These are phyloP conservation scores for Cotoneaster glaucophyllus DNA, from an alignment of 306 rosid species.

Conservation along the genomic window DNA sequence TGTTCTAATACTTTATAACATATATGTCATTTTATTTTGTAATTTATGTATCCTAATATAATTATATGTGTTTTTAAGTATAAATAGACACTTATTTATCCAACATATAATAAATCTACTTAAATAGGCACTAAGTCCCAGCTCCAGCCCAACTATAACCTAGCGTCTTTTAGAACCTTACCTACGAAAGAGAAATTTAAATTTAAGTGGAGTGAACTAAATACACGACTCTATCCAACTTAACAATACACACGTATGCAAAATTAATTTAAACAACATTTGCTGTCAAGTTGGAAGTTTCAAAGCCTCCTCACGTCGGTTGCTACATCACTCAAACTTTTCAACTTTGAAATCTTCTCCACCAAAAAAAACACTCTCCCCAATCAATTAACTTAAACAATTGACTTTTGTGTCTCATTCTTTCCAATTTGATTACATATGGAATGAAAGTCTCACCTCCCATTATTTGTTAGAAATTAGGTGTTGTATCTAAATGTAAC, in stretches of 20 bases:
- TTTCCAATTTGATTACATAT: not conserved
- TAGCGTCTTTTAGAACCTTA: no score
- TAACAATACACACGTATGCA: not conserved
- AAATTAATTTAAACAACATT: not conserved
- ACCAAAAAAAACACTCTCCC: not conserved
- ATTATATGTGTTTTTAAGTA: no score
- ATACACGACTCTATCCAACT: no score
- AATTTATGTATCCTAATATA: no score
- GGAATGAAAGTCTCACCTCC: not conserved
- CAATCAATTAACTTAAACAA: not conserved
- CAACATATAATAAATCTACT: no score
- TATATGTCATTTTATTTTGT: no score
- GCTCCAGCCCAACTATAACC: no score
- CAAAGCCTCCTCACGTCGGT: conserved; percentile 6
- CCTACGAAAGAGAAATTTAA: no score
- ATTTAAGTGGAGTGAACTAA: no score
- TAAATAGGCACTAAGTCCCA: fast-evolving
- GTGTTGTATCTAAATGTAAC: not conserved
- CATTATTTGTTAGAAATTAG: not conserved
- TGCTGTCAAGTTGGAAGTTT: conserved; percentile 4
- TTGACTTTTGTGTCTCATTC: not conserved
- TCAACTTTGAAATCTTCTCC: conserved; percentile 20
- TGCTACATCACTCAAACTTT: not conserved
- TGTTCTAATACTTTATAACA: no score
- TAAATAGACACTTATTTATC: no score